Evolutionary conservation across 148 eudicot species (phyloP).

Genomic region (Heliamphora exappendiculata): DNA sequence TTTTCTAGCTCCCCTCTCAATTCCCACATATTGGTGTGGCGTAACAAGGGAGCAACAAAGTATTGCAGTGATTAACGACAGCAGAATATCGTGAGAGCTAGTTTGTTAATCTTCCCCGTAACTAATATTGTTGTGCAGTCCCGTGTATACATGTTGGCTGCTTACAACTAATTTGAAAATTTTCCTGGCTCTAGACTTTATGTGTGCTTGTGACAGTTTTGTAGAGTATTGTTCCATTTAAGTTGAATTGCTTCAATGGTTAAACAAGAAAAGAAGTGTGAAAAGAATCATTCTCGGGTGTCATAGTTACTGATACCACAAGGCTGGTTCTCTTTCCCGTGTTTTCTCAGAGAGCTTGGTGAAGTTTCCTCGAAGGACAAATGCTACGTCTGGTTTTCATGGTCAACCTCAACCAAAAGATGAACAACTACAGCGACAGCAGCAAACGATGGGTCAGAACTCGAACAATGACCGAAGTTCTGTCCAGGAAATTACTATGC

Average conservation of each 20-base stretch:
- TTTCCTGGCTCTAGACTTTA: background rate
- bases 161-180: background rate
- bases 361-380: conserved; percentile 77
- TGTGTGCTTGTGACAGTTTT: background rate
- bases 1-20: background rate
- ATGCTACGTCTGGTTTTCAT: conserved; percentile 43
- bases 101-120: background rate
- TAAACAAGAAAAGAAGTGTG: background rate
- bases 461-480: conserved; percentile 44
- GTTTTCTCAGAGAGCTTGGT: conserved; percentile 69
- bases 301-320: background rate
- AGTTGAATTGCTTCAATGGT: background rate
- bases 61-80: background rate
- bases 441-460: conserved; percentile 41
- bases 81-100: background rate
- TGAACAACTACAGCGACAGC: conserved; percentile 40
- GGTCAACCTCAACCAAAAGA: conserved; percentile 52
- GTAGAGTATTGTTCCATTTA: background rate
- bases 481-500: conserved; percentile 41
- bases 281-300: background rate
- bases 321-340: conserved; percentile 2
- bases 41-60: background rate
- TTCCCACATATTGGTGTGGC: background rate
- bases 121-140: background rate
- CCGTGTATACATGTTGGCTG: background rate